Base-by-base conservation (phyloP, 2,329 filamentous ascomycete genomes). In the Paecilomyces niveus region DNA sequence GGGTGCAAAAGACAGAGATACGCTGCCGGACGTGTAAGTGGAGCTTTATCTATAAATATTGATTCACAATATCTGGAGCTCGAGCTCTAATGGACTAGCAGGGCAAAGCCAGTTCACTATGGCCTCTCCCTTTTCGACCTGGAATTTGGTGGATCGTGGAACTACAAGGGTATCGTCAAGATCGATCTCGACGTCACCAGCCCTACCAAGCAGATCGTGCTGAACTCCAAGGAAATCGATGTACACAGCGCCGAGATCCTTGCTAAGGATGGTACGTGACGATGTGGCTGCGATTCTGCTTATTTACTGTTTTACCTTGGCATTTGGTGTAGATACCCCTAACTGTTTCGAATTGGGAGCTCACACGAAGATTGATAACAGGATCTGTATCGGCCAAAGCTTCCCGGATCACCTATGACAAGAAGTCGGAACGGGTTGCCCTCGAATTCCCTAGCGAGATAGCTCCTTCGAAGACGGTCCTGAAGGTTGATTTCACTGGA, bases 161-260 rank as follows among this genome's bases (percentile, higher is more conserved):
- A 83, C 60, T 99, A 93, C 79, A 85, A 93, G 77, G 94, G 94
- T 64, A 86, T 82, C 21, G 90, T 97, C 63, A 88, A 85, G 64
- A 95, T 99, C 72, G 83, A 89, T 65, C 82, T 88, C 59, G 85
- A 88, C 59, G 82, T 97, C 72, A 81, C 82, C 64, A 85, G 87
- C 71, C 78, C 86, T 33, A 89, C 88, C 64, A 89, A 84, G 68
- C 84, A 91, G 65, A 86, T 99, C 62, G 85, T 89, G 50, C 79
- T 97, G 73, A 99, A 99, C 76, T 82, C 89, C 51, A 85, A 94
- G 69, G 87, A 96, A 72, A 83, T 99, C 67, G 89, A 89, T 70
- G 83, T 97, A 45, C 81, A 86, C 63, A 81, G 79, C 61, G 87
- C 83, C 15, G 69, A 74, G 55, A 54, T 75, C n/a, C 58, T 70